A percentile compares a stretch with the other conserved stretches of the same genome.
These are phyloP conservation scores for Wickerhamiella siamensis DNA, from an alignment of 805 yeast species.

Conservation along the genomic window DNA sequence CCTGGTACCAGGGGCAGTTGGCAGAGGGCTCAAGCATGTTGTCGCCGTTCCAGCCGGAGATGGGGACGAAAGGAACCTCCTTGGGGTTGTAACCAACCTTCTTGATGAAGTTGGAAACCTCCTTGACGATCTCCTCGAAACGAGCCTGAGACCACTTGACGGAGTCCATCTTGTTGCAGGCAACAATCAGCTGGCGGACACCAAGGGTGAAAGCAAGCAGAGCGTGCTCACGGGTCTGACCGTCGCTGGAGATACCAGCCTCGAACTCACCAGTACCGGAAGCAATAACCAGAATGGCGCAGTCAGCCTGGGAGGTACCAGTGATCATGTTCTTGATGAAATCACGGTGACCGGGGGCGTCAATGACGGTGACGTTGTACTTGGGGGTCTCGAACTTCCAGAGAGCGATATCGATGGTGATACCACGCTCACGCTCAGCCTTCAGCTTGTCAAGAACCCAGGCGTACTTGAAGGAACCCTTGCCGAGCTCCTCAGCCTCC, in stretches of 20 bases:
- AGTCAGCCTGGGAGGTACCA: constrained; percentile 89
- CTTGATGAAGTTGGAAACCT: constrained; percentile 96
- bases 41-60: constrained; percentile 88
- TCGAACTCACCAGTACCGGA: constrained; percentile 92
- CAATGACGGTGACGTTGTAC: constrained; percentile 80
- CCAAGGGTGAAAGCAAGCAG: constrained; percentile 80
- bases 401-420: constrained; percentile 86
- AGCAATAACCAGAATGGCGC: constrained; percentile 82
- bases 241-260: constrained; percentile 89
- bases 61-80: constrained; percentile 91
- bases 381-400: constrained; percentile 89
- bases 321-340: constrained; percentile 93
- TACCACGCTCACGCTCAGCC: constrained; percentile 97
- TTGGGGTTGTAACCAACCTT: constrained; percentile 99
- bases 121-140: constrained; percentile 96
- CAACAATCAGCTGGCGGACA: constrained; percentile 75
- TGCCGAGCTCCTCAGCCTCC: constrained; percentile 95
- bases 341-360: constrained; percentile 95
- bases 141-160: constrained; percentile 75
- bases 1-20: constrained; percentile 82
- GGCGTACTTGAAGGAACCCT: constrained; percentile 96
- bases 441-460: constrained; percentile 92
- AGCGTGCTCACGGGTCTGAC: constrained; percentile 94
- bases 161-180: constrained; percentile 91
- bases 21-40: constrained; percentile 75